Evolutionary conservation across 805 yeast genomes (phyloP).

Genomic region (Myxozyma mucilagina): DNA sequence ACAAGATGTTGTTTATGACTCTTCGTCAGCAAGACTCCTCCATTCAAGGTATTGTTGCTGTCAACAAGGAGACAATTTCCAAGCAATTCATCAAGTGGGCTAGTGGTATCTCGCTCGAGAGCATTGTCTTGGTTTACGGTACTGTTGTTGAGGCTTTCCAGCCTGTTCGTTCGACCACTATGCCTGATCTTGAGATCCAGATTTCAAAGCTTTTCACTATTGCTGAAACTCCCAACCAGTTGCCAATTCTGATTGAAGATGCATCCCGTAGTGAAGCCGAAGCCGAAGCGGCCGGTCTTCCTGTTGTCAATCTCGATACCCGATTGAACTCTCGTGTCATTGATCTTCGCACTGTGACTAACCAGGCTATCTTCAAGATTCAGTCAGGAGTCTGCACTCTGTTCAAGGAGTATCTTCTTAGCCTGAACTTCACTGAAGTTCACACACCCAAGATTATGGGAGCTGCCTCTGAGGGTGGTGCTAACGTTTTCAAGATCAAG

Average conservation of each 20-base stretch:
- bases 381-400: constrained; percentile 85
- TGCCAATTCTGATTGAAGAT: constrained; percentile 94
- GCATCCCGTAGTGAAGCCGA: constrained; percentile 93
- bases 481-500: constrained; percentile 90
- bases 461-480: constrained; percentile 97
- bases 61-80: constrained; percentile 70
- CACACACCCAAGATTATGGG: constrained; percentile 96
- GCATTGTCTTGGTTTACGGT: constrained; percentile 91
- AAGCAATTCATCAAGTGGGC: constrained; percentile 98
- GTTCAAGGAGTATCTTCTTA: constrained; percentile 81
- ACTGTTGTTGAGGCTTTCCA: constrained; percentile 79
- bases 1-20: constrained; percentile 85
- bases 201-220: constrained; percentile 72
- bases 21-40: constrained; percentile 85
- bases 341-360: constrained; percentile 94
- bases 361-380: constrained; percentile 94
- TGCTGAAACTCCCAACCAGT: constrained; percentile 84
- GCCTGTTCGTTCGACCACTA: constrained; percentile 83
- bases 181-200: constrained; percentile 84
- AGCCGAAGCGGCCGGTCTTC: constrained; percentile 77
- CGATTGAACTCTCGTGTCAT: constrained; percentile 93
- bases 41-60: constrained; percentile 82
- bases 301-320: constrained; percentile 94
- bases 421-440: constrained; percentile 76
- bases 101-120: constrained; percentile 78